Evolutionary conservation across 2,329 filamentous ascomycete genomes (phyloP), one percentile per base, ranked within the genome.

Genomic region (Ambrosiella cleistominuta): DNA sequence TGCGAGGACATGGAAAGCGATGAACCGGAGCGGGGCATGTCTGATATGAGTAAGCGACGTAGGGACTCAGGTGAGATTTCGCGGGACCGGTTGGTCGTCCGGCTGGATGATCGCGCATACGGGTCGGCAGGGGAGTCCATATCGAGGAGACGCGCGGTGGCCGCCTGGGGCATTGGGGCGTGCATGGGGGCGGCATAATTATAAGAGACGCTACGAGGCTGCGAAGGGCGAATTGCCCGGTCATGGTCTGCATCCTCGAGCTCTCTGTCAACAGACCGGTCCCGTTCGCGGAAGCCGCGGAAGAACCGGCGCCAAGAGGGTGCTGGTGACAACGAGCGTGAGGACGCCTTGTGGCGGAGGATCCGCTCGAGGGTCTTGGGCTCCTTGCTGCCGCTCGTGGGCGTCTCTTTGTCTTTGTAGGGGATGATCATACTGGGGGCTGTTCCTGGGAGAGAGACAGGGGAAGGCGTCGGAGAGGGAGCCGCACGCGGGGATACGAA

Each of bases 401-500:
- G n/a, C 3, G 12, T n/a, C 36, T 19, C 51, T 7, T 15, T 27
- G 3, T 38, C 17, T 37, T n/a, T 36, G 17, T 2, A 45, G 52
- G 1, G 45, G 57, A 11, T 45, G 45, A 13, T 53, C 35, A 38
- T 53, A 53, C 13, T 54, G 51, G 12, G 52, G 55, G 5, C 44
- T 35, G 59, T 61, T 8, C 56, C 56, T 2, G 56, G 51, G 19
- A 52, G 54, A 13, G 45, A 56, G 7, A 36, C 19, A n/a, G 59
- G 51, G 27, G 56, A 49, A 11, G 68, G 68, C 47, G 68, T 67
- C 13, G 68, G 68, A 4, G 54, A 63, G 1, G 75, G 71, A 17
- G 77, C 75, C 19, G 81, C 79, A 57, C 82, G 76, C 9, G 85
- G 87, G 38, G 83, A 80, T 64, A 81, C 74, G 67, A 82, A 94